Percentiles rank a stretch among this genome's conserved stretches.
Conservation (phyloP, 305 asterid species). For the Fraxinus albicans region DNA sequence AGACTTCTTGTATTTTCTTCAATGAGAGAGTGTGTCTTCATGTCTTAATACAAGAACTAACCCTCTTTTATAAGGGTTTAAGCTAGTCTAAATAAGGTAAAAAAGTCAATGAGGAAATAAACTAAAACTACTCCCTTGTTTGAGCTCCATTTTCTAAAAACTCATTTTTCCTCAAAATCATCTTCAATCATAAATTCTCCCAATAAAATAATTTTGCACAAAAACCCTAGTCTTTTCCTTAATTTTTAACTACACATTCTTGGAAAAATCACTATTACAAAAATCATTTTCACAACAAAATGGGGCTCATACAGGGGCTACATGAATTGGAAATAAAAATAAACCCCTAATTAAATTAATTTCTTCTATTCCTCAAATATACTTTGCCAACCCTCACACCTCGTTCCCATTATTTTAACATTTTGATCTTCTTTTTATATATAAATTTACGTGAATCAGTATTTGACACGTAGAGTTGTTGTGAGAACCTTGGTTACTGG, state of each 20-base stretch:
- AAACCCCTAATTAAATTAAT: not conserved
- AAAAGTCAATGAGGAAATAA: not conserved
- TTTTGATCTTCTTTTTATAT: not conserved
- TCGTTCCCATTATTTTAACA: not conserved
- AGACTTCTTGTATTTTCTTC: not conserved
- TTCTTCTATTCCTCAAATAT: not conserved
- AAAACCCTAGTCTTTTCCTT: too few species aligned
- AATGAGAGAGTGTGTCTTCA: not conserved
- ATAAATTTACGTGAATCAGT: not conserved
- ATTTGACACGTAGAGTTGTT: not conserved
- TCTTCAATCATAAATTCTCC: too few species aligned
- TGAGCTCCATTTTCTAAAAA: too few species aligned
- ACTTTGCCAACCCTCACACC: not conserved
- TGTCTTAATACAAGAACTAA: not conserved
- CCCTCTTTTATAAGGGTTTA: not conserved
- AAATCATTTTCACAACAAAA: too few species aligned
- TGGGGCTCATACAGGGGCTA: not conserved
- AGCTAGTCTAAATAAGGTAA: not conserved
- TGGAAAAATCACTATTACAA: too few species aligned
- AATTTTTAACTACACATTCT: too few species aligned
- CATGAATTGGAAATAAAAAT: not conserved
- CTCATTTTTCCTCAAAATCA: too few species aligned
- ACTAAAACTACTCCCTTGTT: not conserved
- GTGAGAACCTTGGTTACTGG: constrained; percentile 2
- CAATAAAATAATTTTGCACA: too few species aligned